Evolutionary conservation across 441 rosid genomes (phyloP).

Genomic region (Codiaeum variegatum): DNA sequence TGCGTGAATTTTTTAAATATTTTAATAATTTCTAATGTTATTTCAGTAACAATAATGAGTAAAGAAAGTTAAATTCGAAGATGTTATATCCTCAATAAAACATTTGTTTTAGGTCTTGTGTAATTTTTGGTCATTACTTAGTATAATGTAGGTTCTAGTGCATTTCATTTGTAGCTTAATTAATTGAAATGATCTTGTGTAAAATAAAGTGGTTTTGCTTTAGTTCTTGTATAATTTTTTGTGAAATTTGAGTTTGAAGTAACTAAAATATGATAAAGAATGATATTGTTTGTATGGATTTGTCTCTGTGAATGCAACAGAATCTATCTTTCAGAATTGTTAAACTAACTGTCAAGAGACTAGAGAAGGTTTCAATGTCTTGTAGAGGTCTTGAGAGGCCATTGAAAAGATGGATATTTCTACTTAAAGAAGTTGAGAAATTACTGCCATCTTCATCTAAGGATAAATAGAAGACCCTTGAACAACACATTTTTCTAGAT

Average conservation of each 20-base stretch:
- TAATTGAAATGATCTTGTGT: not conserved
- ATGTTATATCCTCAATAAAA: too few relatives aligned
- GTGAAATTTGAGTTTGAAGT: not conserved
- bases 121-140: too few relatives aligned
- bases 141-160: not conserved
- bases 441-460: slow-evolving; percentile 33
- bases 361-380: slow-evolving; percentile 84
- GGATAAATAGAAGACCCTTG: slow-evolving; percentile 39
- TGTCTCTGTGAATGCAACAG: slow-evolving; percentile 38
- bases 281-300: not conserved
- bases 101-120: too few relatives aligned
- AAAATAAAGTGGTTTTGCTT: not conserved
- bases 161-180: not conserved
- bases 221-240: not conserved
- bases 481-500: slow-evolving; percentile 45
- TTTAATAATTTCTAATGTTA: too few relatives aligned
- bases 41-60: too few relatives aligned
- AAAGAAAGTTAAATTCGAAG: too few relatives aligned
- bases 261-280: not conserved
- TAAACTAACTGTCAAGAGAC: slow-evolving; percentile 70
- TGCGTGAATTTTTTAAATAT: too few relatives aligned
- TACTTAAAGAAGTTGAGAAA: slow-evolving; percentile 68
- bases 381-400: slow-evolving; percentile 78
- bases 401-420: slow-evolving; percentile 72
- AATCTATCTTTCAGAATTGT: slow-evolving; percentile 55